phyloP scores from a whole-genome alignment of 2,329 filamentous ascomycete species.

The Fonsecaea nubica region DNA sequence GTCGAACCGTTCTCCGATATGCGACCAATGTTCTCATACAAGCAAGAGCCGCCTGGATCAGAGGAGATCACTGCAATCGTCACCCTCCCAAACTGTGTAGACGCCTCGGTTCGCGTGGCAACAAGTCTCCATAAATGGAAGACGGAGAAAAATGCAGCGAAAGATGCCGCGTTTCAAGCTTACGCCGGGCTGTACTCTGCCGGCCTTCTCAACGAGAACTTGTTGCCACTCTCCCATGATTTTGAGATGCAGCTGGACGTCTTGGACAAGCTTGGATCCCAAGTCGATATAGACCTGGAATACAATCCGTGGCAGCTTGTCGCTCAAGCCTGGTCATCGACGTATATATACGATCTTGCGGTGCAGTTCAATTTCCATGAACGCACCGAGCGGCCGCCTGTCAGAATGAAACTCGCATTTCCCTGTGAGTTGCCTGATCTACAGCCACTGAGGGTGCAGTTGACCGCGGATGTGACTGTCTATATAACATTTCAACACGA shows the following conservation, averaged over 20 bases:
- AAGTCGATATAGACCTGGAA: not conserved
- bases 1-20: not conserved
- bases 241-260: not conserved
- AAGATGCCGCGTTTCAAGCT: conserved; percentile 1
- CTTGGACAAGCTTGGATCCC: not conserved
- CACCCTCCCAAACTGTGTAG: not conserved
- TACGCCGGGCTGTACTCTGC: not conserved
- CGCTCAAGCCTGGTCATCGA: not conserved
- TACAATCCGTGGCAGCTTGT: not conserved
- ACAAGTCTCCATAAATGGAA: conserved; percentile 1
- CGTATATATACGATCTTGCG: not conserved
- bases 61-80: not conserved
- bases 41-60: not conserved
- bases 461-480: not conserved
- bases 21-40: not conserved
- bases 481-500: not conserved
- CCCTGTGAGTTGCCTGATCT: not conserved
- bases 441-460: not conserved
- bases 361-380: not conserved
- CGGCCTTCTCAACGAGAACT: not conserved
- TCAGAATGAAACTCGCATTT: not conserved
- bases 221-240: not conserved
- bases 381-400: not conserved
- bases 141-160: not conserved
- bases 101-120: not conserved